Evolutionary conservation across 306 rosid species (phyloP).

Genomic region (Quercus gilva): DNA sequence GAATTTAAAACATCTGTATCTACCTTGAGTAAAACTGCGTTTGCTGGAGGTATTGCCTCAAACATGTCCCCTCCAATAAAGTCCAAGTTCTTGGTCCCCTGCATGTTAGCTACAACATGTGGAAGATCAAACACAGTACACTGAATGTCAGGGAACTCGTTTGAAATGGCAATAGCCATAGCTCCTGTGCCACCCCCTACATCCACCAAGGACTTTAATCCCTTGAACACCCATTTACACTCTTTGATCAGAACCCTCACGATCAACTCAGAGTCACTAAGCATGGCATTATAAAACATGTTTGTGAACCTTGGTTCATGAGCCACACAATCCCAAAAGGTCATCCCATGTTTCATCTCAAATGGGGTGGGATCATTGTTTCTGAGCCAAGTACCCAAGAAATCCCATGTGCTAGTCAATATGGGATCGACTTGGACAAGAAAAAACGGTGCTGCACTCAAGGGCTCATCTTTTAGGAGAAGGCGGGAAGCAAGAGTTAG

Average conservation of each 20-base stretch:
- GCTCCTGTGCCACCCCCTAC: slow-evolving; percentile 31
- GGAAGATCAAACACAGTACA: slow-evolving; percentile 34
- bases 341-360: slow-evolving; percentile 12
- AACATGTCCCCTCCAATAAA: slow-evolving; percentile 28
- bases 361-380: slow-evolving; percentile 3
- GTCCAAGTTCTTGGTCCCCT: slow-evolving; percentile 5
- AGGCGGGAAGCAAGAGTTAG: slow-evolving; percentile 22
- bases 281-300: slow-evolving; percentile 17
- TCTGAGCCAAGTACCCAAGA: slow-evolving; percentile 12
- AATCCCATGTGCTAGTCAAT: neutral
- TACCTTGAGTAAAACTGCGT: slow-evolving; percentile 29
- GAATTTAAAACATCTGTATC: neutral
- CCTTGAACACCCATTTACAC: slow-evolving; percentile 22
- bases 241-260: neutral
- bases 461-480: slow-evolving; percentile 10
- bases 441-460: neutral
- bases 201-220: slow-evolving; percentile 32
- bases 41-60: slow-evolving; percentile 25
- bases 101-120: slow-evolving; percentile 11
- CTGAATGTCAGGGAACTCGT: slow-evolving; percentile 17
- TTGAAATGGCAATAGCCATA: slow-evolving; percentile 22
- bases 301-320: neutral
- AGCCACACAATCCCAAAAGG: slow-evolving; percentile 7
- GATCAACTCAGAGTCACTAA: slow-evolving; percentile 3
- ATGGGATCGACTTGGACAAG: neutral